Percentiles rank a stretch among this genome's conserved stretches.
phyloP scores from a whole-genome alignment of 805 yeast genomes.

The Lipomyces yamanashiensis region DNA sequence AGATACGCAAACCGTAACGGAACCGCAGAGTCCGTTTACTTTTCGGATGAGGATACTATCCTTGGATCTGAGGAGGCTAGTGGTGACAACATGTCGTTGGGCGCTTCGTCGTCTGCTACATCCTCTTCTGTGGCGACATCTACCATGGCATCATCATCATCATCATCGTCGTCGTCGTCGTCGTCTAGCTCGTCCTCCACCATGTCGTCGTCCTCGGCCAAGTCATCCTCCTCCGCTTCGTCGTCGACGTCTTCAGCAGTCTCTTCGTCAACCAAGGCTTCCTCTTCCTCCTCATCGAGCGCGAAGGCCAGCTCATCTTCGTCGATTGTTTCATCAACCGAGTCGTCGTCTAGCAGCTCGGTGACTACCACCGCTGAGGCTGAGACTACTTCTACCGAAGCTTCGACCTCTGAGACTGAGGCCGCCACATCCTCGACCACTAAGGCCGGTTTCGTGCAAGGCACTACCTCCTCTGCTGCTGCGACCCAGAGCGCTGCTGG shows the following conservation, averaged over 20 bases:
- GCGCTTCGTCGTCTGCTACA: conserved; percentile 36
- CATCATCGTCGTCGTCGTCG: conserved; percentile 20
- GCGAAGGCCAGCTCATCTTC: conserved; percentile 3
- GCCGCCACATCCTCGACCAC: conserved; percentile 4
- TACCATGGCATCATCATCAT: conserved; percentile 15
- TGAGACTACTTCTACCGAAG: conserved; percentile 1
- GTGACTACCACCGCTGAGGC: not conserved
- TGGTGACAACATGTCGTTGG: conserved; percentile 64
- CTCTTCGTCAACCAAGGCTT: conserved; percentile 8
- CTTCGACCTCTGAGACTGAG: not conserved
- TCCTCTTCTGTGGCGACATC: conserved; percentile 27
- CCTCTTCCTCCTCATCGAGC: conserved; percentile 8
- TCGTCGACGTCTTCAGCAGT: conserved; percentile 18
- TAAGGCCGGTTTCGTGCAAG: conserved; percentile 16
- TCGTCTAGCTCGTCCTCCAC: conserved; percentile 21
- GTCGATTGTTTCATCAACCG: not conserved
- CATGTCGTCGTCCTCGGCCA: conserved; percentile 18
- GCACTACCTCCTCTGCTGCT: conserved; percentile 4
- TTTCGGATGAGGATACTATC: conserved; percentile 66
- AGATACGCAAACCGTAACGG: conserved; percentile 57
- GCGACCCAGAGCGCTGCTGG: conserved; percentile 11
- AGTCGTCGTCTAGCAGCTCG: not conserved
- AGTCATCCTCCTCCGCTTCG: conserved; percentile 16
- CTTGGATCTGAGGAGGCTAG: conserved; percentile 65
- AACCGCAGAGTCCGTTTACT: conserved; percentile 57